phyloP scores from a whole-genome alignment of 140 eudicot species.

The Stevia rebaudiana region DNA sequence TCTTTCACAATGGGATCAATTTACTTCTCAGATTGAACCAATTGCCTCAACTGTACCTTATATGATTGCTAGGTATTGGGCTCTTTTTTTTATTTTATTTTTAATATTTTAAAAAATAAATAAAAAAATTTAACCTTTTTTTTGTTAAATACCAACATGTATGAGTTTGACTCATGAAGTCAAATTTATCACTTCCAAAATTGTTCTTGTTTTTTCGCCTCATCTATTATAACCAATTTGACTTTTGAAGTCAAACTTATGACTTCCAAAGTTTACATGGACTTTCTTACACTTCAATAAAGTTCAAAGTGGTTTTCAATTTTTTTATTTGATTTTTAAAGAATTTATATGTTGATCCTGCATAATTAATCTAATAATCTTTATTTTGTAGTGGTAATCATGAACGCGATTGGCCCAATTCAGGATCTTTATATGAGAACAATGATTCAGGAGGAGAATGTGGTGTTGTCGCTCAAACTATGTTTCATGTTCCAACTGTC shows the following conservation, averaged over 20 bases:
- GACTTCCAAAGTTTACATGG: not conserved
- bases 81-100: not conserved
- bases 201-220: not conserved
- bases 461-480: slow-evolving; percentile 56
- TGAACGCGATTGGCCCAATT: slow-evolving; percentile 63
- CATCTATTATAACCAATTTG: not conserved
- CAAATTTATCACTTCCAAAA: slow-evolving; percentile 6
- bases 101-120: too few species aligned
- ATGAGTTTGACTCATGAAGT: not conserved
- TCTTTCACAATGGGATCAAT: slow-evolving; percentile 81
- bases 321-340: too few species aligned
- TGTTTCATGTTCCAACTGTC: slow-evolving; percentile 55
- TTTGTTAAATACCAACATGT: not conserved
- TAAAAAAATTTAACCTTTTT: too few species aligned
- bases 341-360: not conserved
- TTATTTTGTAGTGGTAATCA: slow-evolving; percentile 51
- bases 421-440: slow-evolving; percentile 54
- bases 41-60: slow-evolving; percentile 58
- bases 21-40: slow-evolving; percentile 65
- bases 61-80: slow-evolving; percentile 56
- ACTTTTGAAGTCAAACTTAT: not conserved
- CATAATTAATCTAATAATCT: not conserved
- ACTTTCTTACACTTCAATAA: not conserved
- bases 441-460: slow-evolving; percentile 75
- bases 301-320: not conserved